Percentiles rank a stretch among this genome's conserved stretches.
Conservation (phyloP, 352 stramenopile species). For the Phytophthora sojae region DNA sequence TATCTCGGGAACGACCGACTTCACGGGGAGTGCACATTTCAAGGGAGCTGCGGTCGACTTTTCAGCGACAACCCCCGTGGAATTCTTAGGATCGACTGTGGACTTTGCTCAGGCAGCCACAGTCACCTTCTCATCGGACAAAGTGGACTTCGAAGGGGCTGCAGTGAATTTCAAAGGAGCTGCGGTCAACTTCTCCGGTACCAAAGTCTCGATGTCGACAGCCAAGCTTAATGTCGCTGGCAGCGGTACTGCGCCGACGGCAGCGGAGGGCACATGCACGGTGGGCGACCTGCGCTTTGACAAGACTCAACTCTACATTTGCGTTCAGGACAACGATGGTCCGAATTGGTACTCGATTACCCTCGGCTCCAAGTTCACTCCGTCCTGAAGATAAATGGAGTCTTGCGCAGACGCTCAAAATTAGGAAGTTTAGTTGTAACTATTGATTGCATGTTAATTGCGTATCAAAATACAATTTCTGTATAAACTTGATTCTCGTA, state of each 20-base stretch:
- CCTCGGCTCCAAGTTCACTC: not conserved
- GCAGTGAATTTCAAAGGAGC: slow-evolving; percentile 11
- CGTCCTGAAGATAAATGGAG: not conserved
- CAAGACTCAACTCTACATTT: slow-evolving; percentile 34
- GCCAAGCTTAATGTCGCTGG: slow-evolving; percentile 32
- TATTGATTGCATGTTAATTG: not conserved
- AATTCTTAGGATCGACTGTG: not conserved
- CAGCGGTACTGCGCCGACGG: slow-evolving; percentile 5
- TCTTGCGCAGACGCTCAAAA: too few relatives aligned
- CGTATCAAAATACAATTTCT: too few relatives aligned
- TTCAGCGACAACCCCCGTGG: not conserved
- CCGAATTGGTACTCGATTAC: slow-evolving; percentile 2
- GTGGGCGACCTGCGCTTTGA: slow-evolving; percentile 43
- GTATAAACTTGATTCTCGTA: too few relatives aligned
- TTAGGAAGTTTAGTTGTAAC: not conserved
- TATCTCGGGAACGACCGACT: not conserved
- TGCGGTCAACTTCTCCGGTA: slow-evolving; percentile 22
- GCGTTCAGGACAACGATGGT: not conserved
- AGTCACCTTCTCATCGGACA: slow-evolving; percentile 11
- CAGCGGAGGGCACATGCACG: slow-evolving; percentile 7
- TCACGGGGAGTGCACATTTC: not conserved
- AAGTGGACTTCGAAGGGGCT: slow-evolving; percentile 8
- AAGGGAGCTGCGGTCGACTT: not conserved
- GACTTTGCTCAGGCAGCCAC: not conserved
- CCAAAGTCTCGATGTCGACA: slow-evolving; percentile 7